These are phyloP conservation scores for Ogataea dorogensis DNA, from an alignment of 805 yeast species.

Conservation along the genomic window DNA sequence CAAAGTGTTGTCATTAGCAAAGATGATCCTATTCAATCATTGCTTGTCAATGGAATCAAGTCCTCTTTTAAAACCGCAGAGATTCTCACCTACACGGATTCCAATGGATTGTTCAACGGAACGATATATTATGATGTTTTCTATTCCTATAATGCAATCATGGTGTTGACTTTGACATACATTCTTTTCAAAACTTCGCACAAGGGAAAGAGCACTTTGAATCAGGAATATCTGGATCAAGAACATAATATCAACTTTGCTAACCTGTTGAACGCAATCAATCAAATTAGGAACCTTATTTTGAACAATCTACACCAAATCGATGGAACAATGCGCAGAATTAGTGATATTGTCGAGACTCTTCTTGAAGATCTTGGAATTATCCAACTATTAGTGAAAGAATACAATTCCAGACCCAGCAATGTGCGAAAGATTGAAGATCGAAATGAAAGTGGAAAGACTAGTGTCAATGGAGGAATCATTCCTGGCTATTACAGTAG, in stretches of 20 bases:
- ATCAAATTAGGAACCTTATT: slow-evolving; percentile 34
- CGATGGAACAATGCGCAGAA: slow-evolving; percentile 44
- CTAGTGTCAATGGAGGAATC: slow-evolving; percentile 32
- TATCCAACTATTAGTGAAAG: slow-evolving; percentile 29
- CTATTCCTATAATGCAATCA: slow-evolving; percentile 42
- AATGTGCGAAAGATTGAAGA: slow-evolving; percentile 32
- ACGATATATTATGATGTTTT: slow-evolving; percentile 45
- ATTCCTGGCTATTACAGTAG: slow-evolving; percentile 33
- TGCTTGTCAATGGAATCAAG: slow-evolving; percentile 40
- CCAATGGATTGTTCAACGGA: slow-evolving; percentile 43
- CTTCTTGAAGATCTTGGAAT: slow-evolving; percentile 42
- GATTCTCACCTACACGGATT: slow-evolving; percentile 34
- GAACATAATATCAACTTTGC: slow-evolving; percentile 30
- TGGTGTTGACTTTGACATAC: slow-evolving; percentile 42
- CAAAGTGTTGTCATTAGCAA: slow-evolving; percentile 36
- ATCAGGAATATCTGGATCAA: slow-evolving; percentile 29
- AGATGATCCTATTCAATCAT: slow-evolving; percentile 42
- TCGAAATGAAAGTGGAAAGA: slow-evolving; percentile 30
- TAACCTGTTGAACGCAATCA: slow-evolving; percentile 33
- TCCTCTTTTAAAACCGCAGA: slow-evolving; percentile 41
- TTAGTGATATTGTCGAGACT: slow-evolving; percentile 43
- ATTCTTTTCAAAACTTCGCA: slow-evolving; percentile 33
- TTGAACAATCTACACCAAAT: slow-evolving; percentile 33
- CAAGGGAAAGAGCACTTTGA: slow-evolving; percentile 25
- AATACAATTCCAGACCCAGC: slow-evolving; percentile 31